A percentile compares a stretch with the other conserved stretches of the same genome.
Evolutionary conservation across 176 grass and related monocot species (phyloP).

Genomic region (barley (Hordeum vulgare)): DNA sequence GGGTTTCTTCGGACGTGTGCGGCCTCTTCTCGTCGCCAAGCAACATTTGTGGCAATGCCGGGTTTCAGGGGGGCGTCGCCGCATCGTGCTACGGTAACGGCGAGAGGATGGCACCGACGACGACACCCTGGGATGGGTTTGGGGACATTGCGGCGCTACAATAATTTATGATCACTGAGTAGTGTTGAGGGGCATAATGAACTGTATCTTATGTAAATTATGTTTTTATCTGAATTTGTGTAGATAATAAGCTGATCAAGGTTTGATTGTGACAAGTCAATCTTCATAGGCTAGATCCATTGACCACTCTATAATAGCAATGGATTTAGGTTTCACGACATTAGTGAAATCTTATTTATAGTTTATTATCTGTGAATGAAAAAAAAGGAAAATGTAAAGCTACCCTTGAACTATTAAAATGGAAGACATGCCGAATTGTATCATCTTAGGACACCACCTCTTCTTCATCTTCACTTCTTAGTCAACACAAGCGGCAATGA

Average conservation of each 20-base stretch:
- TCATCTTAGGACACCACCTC: too few relatives aligned
- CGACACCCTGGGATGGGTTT: conserved; percentile 20
- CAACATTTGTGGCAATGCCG: background rate
- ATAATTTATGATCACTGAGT: background rate
- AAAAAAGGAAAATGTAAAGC: too few relatives aligned
- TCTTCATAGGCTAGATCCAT: too few relatives aligned
- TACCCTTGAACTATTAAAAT: too few relatives aligned
- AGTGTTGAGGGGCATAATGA: background rate
- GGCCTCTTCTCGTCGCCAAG: conserved; percentile 10
- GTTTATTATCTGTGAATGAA: too few relatives aligned
- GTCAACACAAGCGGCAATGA: too few relatives aligned
- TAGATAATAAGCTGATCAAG: background rate
- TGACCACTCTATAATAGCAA: too few relatives aligned
- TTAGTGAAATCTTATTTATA: too few relatives aligned
- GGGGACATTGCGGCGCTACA: conserved; percentile 1
- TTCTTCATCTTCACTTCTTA: too few relatives aligned
- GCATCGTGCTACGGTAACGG: background rate
- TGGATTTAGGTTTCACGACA: too few relatives aligned
- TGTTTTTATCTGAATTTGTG: background rate
- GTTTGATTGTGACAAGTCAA: too few relatives aligned
- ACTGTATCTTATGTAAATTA: background rate
- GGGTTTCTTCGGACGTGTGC: conserved; percentile 12
- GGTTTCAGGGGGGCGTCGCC: background rate
- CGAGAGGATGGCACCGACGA: background rate
- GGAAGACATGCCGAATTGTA: too few relatives aligned